These are phyloP conservation scores for Heteromeles arbutifolia DNA, from an alignment of 306 rosid species.

Conservation along the genomic window DNA sequence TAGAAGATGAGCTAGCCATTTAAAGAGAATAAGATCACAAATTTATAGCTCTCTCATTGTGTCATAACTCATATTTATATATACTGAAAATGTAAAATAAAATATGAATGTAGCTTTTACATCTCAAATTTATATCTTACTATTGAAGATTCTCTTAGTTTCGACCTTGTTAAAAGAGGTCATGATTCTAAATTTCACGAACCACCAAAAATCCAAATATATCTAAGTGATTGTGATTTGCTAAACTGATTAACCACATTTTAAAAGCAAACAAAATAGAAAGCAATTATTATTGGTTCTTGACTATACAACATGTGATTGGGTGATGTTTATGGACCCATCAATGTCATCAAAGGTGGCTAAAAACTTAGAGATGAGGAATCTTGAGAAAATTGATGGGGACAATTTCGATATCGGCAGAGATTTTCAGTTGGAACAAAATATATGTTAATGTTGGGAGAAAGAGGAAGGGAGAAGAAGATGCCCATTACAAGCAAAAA, in stretches of 20 bases:
- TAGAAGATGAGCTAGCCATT: no score
- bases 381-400: conserved; percentile 33
- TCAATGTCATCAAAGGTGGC: conserved; percentile 13
- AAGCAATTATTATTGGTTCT: not conserved
- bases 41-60: not conserved
- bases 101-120: not conserved
- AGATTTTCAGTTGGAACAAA: conserved; percentile 33
- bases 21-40: no score
- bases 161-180: not conserved
- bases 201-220: not conserved
- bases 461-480: conserved; percentile 32
- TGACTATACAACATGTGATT: conserved; percentile 8
- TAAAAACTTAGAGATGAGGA: conserved; percentile 50
- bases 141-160: no score
- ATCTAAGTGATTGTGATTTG: not conserved
- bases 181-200: not conserved
- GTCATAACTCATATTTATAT: not conserved
- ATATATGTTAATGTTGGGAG: conserved; percentile 5
- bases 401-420: conserved; percentile 45
- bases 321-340: not conserved
- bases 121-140: not conserved
- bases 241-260: not conserved
- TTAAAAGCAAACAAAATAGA: not conserved
- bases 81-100: no score
- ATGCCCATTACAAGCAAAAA: conserved; percentile 42